A percentile compares a stretch with the other conserved stretches of the same genome.
These are phyloP conservation scores for Funneliformis geosporum DNA, from an alignment of 192 early-diverging fungal species.

Conservation along the genomic window DNA sequence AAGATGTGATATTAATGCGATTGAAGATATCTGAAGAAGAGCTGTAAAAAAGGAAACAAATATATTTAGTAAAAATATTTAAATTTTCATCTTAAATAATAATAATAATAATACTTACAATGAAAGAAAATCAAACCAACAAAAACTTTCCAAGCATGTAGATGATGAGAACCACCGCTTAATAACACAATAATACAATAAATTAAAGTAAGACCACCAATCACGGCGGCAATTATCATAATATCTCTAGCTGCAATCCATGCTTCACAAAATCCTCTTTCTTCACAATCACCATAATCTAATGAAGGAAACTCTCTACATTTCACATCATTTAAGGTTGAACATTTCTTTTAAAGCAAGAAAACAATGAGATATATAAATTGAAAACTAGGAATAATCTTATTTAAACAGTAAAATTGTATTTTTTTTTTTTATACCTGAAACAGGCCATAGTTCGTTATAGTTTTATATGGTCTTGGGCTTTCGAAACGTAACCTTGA, in stretches of 20 bases:
- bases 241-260: constrained; percentile 20
- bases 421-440: neutral
- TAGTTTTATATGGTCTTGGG: constrained; percentile 9
- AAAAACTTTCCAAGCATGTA: constrained; percentile 6
- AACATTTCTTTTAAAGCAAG: constrained; percentile 25
- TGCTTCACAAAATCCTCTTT: constrained; percentile 23
- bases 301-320: constrained; percentile 16
- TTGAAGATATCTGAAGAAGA: constrained; percentile 1
- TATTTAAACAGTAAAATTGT: neutral
- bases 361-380: neutral
- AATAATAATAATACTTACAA: neutral
- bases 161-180: neutral
- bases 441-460: constrained; percentile 30
- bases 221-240: constrained; percentile 18
- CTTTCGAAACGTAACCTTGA: constrained; percentile 29
- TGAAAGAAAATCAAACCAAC: neutral
- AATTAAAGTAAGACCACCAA: constrained; percentile 18
- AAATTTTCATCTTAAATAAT: neutral
- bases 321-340: neutral
- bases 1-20: constrained; percentile 1
- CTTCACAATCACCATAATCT: constrained; percentile 22
- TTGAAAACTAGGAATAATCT: too few relatives aligned
- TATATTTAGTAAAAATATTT: neutral
- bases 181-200: constrained; percentile 15
- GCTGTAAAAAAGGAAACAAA: neutral